phyloP scores from a whole-genome alignment of 179 eudicot genomes.

The Beta lomatogona region DNA sequence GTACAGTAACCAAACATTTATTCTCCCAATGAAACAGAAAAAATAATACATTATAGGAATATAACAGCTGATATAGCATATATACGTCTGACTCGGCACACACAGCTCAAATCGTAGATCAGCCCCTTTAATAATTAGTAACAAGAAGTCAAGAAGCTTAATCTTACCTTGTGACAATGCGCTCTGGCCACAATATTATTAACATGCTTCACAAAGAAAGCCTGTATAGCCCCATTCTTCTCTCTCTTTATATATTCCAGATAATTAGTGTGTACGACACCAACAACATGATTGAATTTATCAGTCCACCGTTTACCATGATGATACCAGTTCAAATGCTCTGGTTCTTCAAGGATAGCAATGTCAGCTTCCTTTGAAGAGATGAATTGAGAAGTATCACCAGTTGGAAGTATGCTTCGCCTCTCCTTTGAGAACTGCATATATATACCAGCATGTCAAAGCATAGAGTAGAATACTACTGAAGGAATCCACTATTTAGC shows the following conservation, averaged over 20 bases:
- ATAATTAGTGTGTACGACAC: conserved; percentile 96
- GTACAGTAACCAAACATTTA: conserved; percentile 21
- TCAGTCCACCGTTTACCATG: conserved; percentile 99
- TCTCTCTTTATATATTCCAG: conserved; percentile 98
- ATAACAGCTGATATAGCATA: neutral
- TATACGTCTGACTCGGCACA: neutral
- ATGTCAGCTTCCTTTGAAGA: conserved; percentile 91
- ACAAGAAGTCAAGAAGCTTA: neutral
- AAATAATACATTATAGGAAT: no score
- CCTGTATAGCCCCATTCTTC: conserved; percentile 92
- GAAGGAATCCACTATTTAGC: neutral
- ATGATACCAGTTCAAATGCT: conserved; percentile 98
- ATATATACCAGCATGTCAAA: conserved; percentile 13
- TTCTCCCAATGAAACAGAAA: neutral
- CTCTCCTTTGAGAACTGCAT: conserved; percentile 80
- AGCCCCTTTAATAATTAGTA: neutral
- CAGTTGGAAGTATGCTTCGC: conserved; percentile 94
- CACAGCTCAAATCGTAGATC: neutral
- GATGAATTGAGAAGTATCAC: conserved; percentile 90
- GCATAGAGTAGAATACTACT: neutral
- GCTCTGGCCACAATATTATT: conserved; percentile 85
- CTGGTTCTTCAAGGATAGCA: conserved; percentile 97
- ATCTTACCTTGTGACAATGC: conserved; percentile 78
- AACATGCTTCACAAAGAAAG: conserved; percentile 86
- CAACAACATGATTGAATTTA: conserved; percentile 97